phyloP scores from a whole-genome alignment of 2,329 filamentous ascomycete species.

The Phoma sp. region DNA sequence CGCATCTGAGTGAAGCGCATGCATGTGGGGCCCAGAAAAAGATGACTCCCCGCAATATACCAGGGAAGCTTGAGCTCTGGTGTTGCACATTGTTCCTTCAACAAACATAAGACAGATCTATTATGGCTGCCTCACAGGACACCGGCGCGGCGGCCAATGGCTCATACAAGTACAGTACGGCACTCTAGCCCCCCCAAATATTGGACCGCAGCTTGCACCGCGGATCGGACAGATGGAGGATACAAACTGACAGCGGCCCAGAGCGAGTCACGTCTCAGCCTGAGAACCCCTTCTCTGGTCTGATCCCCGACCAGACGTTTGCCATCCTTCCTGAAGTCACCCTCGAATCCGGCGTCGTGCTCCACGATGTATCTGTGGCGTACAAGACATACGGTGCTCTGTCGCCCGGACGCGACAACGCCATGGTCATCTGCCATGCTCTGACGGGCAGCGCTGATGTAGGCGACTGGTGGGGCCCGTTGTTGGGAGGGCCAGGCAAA shows the following conservation, averaged over 20 bases:
- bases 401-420: conserved; percentile 65
- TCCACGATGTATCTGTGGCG: conserved; percentile 75
- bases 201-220: no score
- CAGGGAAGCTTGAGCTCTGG: conserved; percentile 18
- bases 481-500: conserved; percentile 78
- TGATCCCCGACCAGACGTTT: conserved; percentile 89
- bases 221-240: no score
- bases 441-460: conserved; percentile 87
- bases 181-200: background rate
- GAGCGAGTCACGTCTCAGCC: conserved; percentile 66
- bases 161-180: conserved; percentile 35
- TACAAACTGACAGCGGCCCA: conserved; percentile 30
- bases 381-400: conserved; percentile 69
- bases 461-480: conserved; percentile 86
- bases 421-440: conserved; percentile 78
- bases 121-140: conserved; percentile 30
- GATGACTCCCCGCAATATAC: conserved; percentile 39
- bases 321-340: conserved; percentile 88
- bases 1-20: conserved; percentile 25
- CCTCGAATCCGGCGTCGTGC: conserved; percentile 86
- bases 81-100: conserved; percentile 12
- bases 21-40: conserved; percentile 22
- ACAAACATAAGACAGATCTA: conserved; percentile 8
- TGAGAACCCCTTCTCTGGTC: conserved; percentile 86
- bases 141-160: conserved; percentile 26